Conservation (phyloP, 306 rosid species). For the Gynostemma pentaphyllum region DNA sequence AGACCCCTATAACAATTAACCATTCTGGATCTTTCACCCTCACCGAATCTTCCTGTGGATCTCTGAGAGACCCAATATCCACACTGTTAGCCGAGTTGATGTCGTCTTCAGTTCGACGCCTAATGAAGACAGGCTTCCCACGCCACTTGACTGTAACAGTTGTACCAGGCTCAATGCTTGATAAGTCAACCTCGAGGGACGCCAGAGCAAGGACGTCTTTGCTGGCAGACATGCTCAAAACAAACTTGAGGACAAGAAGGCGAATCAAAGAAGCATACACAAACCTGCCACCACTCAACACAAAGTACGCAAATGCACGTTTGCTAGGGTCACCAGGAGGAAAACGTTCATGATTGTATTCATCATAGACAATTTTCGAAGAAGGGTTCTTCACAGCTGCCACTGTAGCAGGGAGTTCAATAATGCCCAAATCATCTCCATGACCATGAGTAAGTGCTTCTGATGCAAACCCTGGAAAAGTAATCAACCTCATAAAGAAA, state of each 20-base stretch:
- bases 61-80: constrained; percentile 63
- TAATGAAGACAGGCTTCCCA: constrained; percentile 83
- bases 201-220: constrained; percentile 91
- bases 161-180: constrained; percentile 67
- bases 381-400: constrained; percentile 61
- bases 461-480: too few relatives aligned
- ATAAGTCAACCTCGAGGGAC: constrained; percentile 73
- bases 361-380: constrained; percentile 69
- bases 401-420: constrained; percentile 53
- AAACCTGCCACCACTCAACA: constrained; percentile 70
- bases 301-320: constrained; percentile 85
- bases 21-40: constrained; percentile 90
- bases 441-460: too few relatives aligned
- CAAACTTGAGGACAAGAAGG: constrained; percentile 72
- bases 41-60: constrained; percentile 55
- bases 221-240: constrained; percentile 82
- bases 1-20: constrained; percentile 69
- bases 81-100: constrained; percentile 62
- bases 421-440: too few relatives aligned
- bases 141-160: constrained; percentile 90
- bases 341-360: constrained; percentile 57
- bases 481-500: too few relatives aligned
- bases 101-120: constrained; percentile 71
- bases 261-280: constrained; percentile 70
- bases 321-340: constrained; percentile 92